Base-by-base conservation (phyloP, 768 basidiomycete genomes). In the Tulasnella sp. region DNA sequence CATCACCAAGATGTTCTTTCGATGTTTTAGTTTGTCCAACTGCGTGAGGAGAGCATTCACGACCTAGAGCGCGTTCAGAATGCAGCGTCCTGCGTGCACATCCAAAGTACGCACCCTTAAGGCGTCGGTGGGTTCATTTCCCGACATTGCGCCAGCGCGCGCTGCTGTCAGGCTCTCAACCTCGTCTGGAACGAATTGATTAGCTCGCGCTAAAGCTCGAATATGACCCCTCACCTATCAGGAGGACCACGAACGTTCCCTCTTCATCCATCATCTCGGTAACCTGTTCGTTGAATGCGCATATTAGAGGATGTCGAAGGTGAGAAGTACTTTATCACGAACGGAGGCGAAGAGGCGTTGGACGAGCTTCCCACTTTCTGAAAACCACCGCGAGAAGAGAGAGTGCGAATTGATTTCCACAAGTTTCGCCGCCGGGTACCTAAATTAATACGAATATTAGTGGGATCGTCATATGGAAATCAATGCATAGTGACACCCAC, bases 351-450 rank as follows among this genome's bases (percentile, higher is more conserved):
- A 99, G 22, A 99, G 85, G 68, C 92, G 89, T 81, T 99, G 97
- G 1, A 99, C 97, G 37, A 99, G 89, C 83, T 99, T 99, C 19
- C 97, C 97, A 0, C 96, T 97, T 82, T 99, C 97, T 0, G 96
- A 98, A 84, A 99, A 99, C 97, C 97, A 99, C 80, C 96, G 93
- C 19, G 94, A 96, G 82, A 99, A 99, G 19, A 99, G 87, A 1
- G 96, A 98, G 83, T 99, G 97, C 0, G 97, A 96, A 82, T 99
- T 99, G 81, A 99, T 97, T 83, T 99, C 97, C 67, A 99, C 88
- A 14, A 99, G 85, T 67, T 94, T 92, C 42, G 94, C 89, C 82
- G 93, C 88, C 0, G 91, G 85, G 82, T 97, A 99, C 36, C 96
- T 97, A 79, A 29, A 49, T 49, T n/a, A 49, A 45, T 42, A 12